Evolutionary conservation across 108 stramenopile species (phyloP).

Genomic region (Cyclostephanos tholiformis): DNA sequence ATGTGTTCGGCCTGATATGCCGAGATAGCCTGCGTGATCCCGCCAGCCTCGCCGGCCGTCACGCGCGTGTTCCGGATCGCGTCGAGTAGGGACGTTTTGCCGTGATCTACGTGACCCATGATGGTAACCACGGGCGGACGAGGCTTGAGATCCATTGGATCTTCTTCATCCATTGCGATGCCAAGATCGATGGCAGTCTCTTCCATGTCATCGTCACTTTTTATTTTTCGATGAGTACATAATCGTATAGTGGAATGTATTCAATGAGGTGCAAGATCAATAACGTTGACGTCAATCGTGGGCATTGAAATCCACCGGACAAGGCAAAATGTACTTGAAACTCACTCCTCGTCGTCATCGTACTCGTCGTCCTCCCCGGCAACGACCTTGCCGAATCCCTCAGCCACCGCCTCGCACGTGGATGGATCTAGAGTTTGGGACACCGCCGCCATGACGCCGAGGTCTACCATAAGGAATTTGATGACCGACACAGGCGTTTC

Average conservation of each 20-base stretch:
- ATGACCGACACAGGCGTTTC: conserved; percentile 90
- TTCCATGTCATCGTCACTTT: conserved; percentile 36
- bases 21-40: conserved; percentile 98
- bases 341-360: conserved; percentile 65
- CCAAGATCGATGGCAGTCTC: conserved; percentile 75
- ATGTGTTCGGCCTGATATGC: conserved; percentile 90
- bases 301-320: neutral
- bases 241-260: neutral
- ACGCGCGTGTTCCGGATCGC: conserved; percentile 89
- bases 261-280: neutral
- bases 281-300: conserved; percentile 2
- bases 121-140: conserved; percentile 97
- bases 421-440: conserved; percentile 87
- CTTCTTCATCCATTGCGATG: conserved; percentile 75
- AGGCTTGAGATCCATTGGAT: conserved; percentile 64
- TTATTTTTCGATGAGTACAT: no score
- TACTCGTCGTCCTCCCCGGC: conserved; percentile 70
- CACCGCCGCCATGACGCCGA: conserved; percentile 93
- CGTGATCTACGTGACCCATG: conserved; percentile 99
- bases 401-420: conserved; percentile 84
- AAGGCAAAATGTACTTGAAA: neutral
- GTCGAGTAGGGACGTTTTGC: conserved; percentile 98
- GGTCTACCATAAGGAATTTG: conserved; percentile 92
- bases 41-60: conserved; percentile 96
- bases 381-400: conserved; percentile 89